Percentiles rank a stretch among this genome's conserved stretches.
Conservation (phyloP, 257 asterid species). For the Capsicum pubescens region DNA sequence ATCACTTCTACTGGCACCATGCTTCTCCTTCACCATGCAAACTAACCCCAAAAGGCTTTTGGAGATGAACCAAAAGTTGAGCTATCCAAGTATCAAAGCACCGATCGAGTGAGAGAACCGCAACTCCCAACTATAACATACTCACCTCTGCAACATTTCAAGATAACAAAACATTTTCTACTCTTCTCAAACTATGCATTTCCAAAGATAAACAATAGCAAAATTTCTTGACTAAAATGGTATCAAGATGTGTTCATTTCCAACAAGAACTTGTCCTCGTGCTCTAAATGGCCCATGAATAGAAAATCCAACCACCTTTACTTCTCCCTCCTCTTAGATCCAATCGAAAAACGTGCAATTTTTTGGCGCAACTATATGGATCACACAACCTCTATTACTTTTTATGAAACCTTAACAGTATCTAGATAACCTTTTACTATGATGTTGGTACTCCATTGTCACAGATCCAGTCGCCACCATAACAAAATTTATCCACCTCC, state of each 20-base stretch:
- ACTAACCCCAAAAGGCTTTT: neutral
- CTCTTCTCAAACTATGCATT: neutral
- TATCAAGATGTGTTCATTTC: neutral
- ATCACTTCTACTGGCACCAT: neutral
- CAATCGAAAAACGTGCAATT: neutral
- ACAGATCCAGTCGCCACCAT: neutral
- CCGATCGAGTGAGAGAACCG: neutral
- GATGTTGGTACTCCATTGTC: neutral
- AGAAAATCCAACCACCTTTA: neutral
- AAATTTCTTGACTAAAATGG: slow-evolving; percentile 13
- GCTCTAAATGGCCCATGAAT: neutral
- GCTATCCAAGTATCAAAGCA: neutral
- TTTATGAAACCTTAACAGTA: neutral
- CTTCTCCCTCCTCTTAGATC: neutral
- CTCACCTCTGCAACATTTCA: neutral
- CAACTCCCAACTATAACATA: neutral
- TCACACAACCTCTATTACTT: neutral
- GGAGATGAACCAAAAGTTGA: neutral
- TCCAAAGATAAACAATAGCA: neutral
- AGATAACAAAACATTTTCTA: neutral
- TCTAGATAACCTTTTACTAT: neutral
- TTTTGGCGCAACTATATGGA: neutral
- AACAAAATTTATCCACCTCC: neutral
- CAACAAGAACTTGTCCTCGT: neutral
- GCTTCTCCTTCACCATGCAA: neutral